Conservation (phyloP, 208 protist genomes). For the Trypanosoma lewisi region DNA sequence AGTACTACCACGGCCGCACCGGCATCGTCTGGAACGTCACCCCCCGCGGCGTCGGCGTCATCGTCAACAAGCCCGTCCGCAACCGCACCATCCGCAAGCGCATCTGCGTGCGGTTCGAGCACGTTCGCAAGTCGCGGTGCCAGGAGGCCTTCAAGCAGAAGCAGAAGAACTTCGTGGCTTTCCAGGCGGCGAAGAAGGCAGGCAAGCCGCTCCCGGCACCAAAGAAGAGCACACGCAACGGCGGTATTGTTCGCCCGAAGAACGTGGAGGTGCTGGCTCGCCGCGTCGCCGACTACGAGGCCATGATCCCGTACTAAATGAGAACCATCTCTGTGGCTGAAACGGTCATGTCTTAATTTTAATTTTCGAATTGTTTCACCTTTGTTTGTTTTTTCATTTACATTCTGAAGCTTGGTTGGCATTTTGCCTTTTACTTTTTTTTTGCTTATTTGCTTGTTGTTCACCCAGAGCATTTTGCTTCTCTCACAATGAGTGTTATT, state of each 20-base stretch:
- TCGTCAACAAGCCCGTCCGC: constrained; percentile 99
- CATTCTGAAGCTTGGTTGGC: too few relatives aligned
- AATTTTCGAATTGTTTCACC: constrained; percentile 48
- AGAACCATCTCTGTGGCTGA: constrained; percentile 29
- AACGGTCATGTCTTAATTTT: constrained; percentile 26
- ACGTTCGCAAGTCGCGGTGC: constrained; percentile 95
- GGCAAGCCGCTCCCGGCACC: constrained; percentile 68
- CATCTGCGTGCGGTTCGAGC: constrained; percentile 99
- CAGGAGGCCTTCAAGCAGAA: constrained; percentile 89
- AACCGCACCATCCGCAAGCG: constrained; percentile 98
- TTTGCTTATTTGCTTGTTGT: constrained; percentile 12
- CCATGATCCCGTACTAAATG: constrained; percentile 65
- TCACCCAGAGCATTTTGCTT: too few relatives aligned
- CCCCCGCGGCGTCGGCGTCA: constrained; percentile 97
- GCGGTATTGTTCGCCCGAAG: constrained; percentile 67
- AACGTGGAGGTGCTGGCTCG: constrained; percentile 80
- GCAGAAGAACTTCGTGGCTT: constrained; percentile 72
- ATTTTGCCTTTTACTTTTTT: constrained; percentile 5
- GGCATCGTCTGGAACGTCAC: constrained; percentile 99
- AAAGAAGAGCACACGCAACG: constrained; percentile 75
- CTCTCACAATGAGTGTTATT: too few relatives aligned
- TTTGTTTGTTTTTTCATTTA: constrained; percentile 29
- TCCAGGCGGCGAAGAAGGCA: constrained; percentile 75
- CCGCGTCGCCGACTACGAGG: constrained; percentile 81
- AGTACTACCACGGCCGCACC: constrained; percentile 99